Conservation (phyloP, 1,284 basidiomycete genomes). For the Pseudozyma hubeiensis region DNA sequence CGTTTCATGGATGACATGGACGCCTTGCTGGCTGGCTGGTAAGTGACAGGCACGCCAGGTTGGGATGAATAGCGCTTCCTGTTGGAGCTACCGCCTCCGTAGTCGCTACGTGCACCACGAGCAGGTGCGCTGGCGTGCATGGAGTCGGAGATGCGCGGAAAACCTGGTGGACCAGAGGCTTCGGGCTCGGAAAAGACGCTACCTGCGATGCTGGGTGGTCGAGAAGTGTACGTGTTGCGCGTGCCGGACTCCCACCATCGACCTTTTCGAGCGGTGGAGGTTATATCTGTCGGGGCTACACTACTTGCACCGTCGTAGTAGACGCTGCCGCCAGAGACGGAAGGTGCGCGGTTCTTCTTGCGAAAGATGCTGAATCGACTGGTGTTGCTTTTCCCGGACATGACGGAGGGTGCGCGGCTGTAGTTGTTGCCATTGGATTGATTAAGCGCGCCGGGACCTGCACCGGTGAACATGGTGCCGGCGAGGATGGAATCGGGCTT, state of each 20-base stretch:
- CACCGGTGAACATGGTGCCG: slow-evolving; percentile 54
- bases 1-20: slow-evolving; percentile 30
- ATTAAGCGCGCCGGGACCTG: slow-evolving; percentile 27
- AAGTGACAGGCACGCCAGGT: slow-evolving; percentile 36
- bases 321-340: slow-evolving; percentile 44
- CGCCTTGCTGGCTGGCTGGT: slow-evolving; percentile 27
- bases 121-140: slow-evolving; percentile 14
- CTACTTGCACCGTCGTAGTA: slow-evolving; percentile 50
- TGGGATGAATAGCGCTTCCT: slow-evolving; percentile 23
- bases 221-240: slow-evolving; percentile 34
- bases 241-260: slow-evolving; percentile 59
- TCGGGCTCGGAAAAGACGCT: slow-evolving; percentile 62
- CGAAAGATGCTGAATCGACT: slow-evolving; percentile 52
- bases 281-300: slow-evolving; percentile 39
- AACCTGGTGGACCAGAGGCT: slow-evolving; percentile 13
- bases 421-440: slow-evolving; percentile 7
- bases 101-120: slow-evolving; percentile 49
- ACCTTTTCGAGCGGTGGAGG: slow-evolving; percentile 24
- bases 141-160: slow-evolving; percentile 27
- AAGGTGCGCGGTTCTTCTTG: slow-evolving; percentile 35
- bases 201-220: slow-evolving; percentile 56
- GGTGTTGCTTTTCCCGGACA: slow-evolving; percentile 50
- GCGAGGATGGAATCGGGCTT: slow-evolving; percentile 53
- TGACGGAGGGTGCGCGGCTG: slow-evolving; percentile 45
- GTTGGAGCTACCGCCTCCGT: slow-evolving; percentile 34